Conservation (phyloP, 371 early-diverging fungal species). For the Mortierella sp. region DNA sequence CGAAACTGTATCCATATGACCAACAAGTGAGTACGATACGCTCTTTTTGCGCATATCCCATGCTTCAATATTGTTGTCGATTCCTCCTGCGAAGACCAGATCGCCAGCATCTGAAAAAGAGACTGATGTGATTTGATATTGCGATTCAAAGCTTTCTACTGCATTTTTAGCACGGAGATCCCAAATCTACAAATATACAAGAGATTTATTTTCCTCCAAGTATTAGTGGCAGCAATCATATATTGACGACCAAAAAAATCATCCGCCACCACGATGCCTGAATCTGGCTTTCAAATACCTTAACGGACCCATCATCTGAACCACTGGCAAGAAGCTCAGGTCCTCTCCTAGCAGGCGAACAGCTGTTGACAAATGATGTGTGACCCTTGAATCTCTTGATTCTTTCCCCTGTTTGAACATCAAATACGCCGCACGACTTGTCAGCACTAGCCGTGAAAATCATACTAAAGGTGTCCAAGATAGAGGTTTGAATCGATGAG, state of each 20-base stretch:
- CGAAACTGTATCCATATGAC: conserved; percentile 93
- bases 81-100: conserved; percentile 85
- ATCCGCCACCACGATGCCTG: too few species aligned
- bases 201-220: not conserved
- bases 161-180: conserved; percentile 83
- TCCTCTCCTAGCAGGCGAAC: conserved; percentile 75
- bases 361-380: conserved; percentile 81
- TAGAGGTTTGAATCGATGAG: too few species aligned
- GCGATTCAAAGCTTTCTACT: conserved; percentile 75
- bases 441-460: conserved; percentile 70
- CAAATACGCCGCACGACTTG: conserved; percentile 35
- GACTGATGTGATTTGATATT: conserved; percentile 85
- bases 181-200: conserved; percentile 65
- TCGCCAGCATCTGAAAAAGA: conserved; percentile 86
- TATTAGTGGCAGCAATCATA: not conserved
- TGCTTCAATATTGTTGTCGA: conserved; percentile 91
- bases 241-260: not conserved
- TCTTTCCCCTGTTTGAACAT: conserved; percentile 81
- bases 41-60: conserved; percentile 90
- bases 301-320: conserved; percentile 81
- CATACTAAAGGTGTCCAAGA: conserved; percentile 16
- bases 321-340: conserved; percentile 82
- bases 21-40: conserved; percentile 75
- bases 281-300: conserved; percentile 34
- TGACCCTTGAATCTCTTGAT: conserved; percentile 84